phyloP scores from a whole-genome alignment of 2,329 filamentous ascomycete species.

The Sclerotinia glacialis region DNA sequence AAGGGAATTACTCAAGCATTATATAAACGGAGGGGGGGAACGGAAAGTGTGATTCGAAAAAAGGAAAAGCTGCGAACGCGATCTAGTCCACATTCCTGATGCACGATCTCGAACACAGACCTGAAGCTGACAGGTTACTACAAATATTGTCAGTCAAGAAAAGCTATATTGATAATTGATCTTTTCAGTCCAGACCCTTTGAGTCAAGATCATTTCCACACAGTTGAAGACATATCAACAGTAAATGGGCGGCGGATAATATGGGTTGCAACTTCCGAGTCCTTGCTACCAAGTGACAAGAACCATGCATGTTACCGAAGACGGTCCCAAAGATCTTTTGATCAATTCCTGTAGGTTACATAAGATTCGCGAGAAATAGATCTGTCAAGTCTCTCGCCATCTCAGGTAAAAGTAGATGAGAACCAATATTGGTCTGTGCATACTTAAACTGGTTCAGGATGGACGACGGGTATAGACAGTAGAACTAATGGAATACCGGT shows the following conservation, averaged over 20 bases:
- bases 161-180: slow-evolving; percentile 12
- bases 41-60: neutral
- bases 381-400: slow-evolving; percentile 17
- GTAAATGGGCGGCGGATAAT: slow-evolving; percentile 12
- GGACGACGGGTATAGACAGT: slow-evolving; percentile 16
- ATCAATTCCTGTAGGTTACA: slow-evolving; percentile 10
- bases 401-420: slow-evolving; percentile 11
- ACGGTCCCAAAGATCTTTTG: slow-evolving; percentile 18
- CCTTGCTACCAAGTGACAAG: slow-evolving; percentile 18
- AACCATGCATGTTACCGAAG: slow-evolving; percentile 18
- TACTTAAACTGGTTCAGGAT: slow-evolving; percentile 12
- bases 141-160: slow-evolving; percentile 5
- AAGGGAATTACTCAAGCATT: slow-evolving; percentile 5
- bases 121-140: slow-evolving; percentile 12
- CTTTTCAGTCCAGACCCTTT: slow-evolving; percentile 7
- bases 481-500: slow-evolving; percentile 9
- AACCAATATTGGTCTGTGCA: slow-evolving; percentile 9
- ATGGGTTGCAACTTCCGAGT: slow-evolving; percentile 19
- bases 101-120: slow-evolving; percentile 19
- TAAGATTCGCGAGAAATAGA: slow-evolving; percentile 23
- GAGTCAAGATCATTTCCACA: slow-evolving; percentile 18
- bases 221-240: slow-evolving; percentile 10
- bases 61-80: slow-evolving; percentile 7
- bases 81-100: slow-evolving; percentile 16
- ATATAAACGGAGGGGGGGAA: neutral